Percentiles rank a stretch among this genome's conserved stretches.
Conservation (phyloP, 2,329 filamentous ascomycete species). For the Aspergillus arachidicola region DNA sequence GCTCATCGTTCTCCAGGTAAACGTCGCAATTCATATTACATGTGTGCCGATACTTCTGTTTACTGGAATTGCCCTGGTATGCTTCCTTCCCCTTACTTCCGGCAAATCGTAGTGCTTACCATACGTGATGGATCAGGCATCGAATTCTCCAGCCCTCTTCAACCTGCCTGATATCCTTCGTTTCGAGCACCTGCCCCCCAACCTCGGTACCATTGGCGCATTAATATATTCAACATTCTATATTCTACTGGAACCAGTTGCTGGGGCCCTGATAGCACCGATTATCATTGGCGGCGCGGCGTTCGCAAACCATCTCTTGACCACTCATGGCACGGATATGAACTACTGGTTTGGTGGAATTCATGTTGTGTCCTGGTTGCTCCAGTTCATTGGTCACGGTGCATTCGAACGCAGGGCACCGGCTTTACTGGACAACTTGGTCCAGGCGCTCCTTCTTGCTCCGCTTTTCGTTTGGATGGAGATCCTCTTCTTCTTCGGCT, state of each 20-base stretch:
- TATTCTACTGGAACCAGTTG: constrained; percentile 89
- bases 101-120: constrained; percentile 6
- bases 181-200: constrained; percentile 61
- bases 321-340: constrained; percentile 61
- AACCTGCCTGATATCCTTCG: constrained; percentile 57
- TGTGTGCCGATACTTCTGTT: constrained; percentile 65
- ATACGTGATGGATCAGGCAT: constrained; percentile 47
- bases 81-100: constrained; percentile 23
- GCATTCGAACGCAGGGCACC: constrained; percentile 85
- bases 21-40: constrained; percentile 64
- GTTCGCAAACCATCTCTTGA: constrained; percentile 72
- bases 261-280: constrained; percentile 74
- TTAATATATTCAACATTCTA: constrained; percentile 76
- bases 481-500: constrained; percentile 85
- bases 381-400: constrained; percentile 90
- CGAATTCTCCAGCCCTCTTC: constrained; percentile 57
- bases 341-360: constrained; percentile 69
- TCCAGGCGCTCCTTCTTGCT: constrained; percentile 89
- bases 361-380: constrained; percentile 77
- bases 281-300: constrained; percentile 77
- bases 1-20: constrained; percentile 52
- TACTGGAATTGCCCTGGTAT: constrained; percentile 62
- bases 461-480: constrained; percentile 98
- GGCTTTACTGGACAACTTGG: constrained; percentile 84
- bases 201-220: constrained; percentile 60